Evolutionary conservation across 192 early-diverging fungal genomes (phyloP), one percentile per base, ranked within the genome.

Genomic region (Mortierella hygrophila): DNA sequence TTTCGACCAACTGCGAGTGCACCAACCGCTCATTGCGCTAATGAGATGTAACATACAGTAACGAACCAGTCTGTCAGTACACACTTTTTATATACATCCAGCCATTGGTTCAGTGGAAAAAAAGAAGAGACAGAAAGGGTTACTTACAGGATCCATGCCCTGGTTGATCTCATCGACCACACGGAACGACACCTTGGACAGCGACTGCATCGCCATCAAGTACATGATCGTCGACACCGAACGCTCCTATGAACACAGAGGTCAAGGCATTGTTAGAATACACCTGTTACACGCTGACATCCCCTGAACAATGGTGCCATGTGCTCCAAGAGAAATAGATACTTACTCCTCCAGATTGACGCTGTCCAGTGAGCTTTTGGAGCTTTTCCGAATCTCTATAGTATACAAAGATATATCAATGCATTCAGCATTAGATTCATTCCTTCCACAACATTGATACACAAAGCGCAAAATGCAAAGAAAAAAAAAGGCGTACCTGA

Each of bases 131-230:
- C 26, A 21, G 18, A 54, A 60, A 32, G 47, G 29, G 38, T 26
- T 7, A 75, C 78, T 73, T 85, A 85, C 83, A 42, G 96, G 95
- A 88, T 99, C 99, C 99, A 99, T 99, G 70, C 99, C 99, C 85
- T 99, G 99, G 85, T 99, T 99, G 77, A 99, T 99, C 89, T 99
- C 99, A 90, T 99, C 99, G 18, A 99, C 99, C 0, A 99, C 96
- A 71, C 99, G 94, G 94, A 99, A 99, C 23, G 99, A 98, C 13
- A 97, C 92, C 70, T 90, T 92, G 8, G 97, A 95, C 47, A 99
- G 88, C 18, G 89, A 83, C 92, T 99, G 99, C 72, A 99, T 92
- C 21, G 99, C 91, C 93, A 98, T 97, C 73, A 99, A 87, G 81
- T 99, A 99, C 78, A 98, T 89, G 69, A 99, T 99, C 1, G 99